These are phyloP conservation scores for Paxillus involutus DNA, from an alignment of 768 basidiomycete genomes.

Conservation along the genomic window DNA sequence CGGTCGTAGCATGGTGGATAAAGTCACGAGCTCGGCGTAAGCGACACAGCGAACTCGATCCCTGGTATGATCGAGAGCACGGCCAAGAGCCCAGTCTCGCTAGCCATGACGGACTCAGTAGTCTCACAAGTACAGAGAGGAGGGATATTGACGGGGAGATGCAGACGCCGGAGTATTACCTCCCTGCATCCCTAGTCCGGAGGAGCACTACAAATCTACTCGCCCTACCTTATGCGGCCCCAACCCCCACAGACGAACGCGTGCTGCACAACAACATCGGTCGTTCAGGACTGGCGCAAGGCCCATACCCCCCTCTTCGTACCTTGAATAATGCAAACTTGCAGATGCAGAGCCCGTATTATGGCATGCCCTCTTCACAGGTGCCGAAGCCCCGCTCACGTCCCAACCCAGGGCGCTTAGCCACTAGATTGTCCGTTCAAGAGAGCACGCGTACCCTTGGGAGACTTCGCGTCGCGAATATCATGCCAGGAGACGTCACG, in stretches of 20 bases:
- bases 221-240: constrained; percentile 14
- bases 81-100: constrained; percentile 1
- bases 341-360: constrained; percentile 6
- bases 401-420: constrained; percentile 13
- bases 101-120: constrained; percentile 2
- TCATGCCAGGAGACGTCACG: constrained; percentile 44
- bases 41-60: constrained; percentile 32
- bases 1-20: constrained; percentile 50
- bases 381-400: not conserved
- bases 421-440: constrained; percentile 24
- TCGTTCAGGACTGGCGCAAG: not conserved
- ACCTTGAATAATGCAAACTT: not conserved
- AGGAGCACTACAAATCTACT: constrained; percentile 18
- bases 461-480: constrained; percentile 48
- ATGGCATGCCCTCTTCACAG: constrained; percentile 8
- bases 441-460: constrained; percentile 40
- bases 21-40: constrained; percentile 39
- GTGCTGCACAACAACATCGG: constrained; percentile 2
- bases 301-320: not conserved
- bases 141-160: constrained; percentile 9
- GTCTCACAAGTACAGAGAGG: constrained; percentile 4
- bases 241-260: not conserved
- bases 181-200: constrained; percentile 23
- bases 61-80: constrained; percentile 34
- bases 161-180: constrained; percentile 21